Conservation (phyloP, 495 filamentous ascomycete genomes). For the Annulohypoxylon bovei region DNA sequence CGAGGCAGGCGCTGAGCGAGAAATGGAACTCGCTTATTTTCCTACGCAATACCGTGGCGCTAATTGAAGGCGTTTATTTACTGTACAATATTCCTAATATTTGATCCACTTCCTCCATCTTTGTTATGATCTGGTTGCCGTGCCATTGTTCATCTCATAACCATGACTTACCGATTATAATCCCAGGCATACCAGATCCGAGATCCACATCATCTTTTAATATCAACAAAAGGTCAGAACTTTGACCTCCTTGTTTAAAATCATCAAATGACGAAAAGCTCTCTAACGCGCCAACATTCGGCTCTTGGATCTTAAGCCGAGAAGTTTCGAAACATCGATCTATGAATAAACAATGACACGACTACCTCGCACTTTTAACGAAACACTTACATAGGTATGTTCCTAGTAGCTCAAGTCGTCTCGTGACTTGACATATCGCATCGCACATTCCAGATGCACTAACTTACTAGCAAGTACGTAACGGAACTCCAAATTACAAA, state of each 20-base stretch:
- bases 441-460: not conserved
- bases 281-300: not conserved
- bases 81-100: not conserved
- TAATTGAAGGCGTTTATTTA: slow-evolving; percentile 23
- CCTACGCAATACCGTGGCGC: slow-evolving; percentile 6
- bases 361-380: not conserved
- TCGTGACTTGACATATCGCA: not conserved
- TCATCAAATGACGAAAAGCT: not conserved
- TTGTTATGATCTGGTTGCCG: slow-evolving; percentile 20
- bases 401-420: not conserved
- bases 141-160: slow-evolving; percentile 19
- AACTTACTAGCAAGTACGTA: too few relatives aligned
- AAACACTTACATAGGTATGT: not conserved
- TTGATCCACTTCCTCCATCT: slow-evolving; percentile 14
- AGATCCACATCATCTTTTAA: slow-evolving; percentile 22
- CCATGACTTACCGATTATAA: slow-evolving; percentile 13
- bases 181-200: slow-evolving; percentile 14
- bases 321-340: slow-evolving; percentile 16
- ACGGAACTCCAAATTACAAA: not conserved
- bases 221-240: slow-evolving; percentile 24
- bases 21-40: slow-evolving; percentile 18
- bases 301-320: not conserved
- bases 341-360: not conserved
- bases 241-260: not conserved
- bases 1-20: slow-evolving; percentile 3